Conservation (phyloP, 2,329 filamentous ascomycete species). For the Beauveria australis region DNA sequence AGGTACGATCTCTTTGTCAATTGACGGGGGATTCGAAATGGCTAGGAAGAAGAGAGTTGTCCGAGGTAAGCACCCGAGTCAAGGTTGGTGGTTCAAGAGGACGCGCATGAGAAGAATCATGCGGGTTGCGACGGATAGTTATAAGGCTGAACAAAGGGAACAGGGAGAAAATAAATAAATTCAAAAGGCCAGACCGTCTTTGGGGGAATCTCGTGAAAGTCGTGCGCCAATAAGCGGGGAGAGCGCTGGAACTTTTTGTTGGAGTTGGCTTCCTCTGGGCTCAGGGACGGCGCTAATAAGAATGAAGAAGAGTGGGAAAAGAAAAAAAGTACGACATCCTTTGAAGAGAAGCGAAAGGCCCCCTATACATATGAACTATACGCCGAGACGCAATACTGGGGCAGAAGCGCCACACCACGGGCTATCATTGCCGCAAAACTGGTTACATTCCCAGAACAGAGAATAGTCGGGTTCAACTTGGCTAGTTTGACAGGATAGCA, state of each 20-base stretch:
- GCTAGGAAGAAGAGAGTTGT: neutral
- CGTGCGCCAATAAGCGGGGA: slow-evolving; percentile 5
- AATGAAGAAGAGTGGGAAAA: neutral
- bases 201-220: neutral
- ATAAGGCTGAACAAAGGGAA: neutral
- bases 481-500: neutral
- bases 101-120: neutral
- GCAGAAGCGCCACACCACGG: slow-evolving; percentile 8
- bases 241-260: neutral
- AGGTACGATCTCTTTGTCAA: neutral
- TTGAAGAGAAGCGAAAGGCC: neutral
- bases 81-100: slow-evolving; percentile 4
- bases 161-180: neutral
- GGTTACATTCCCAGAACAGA: neutral
- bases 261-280: neutral
- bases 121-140: neutral
- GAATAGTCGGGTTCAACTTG: neutral
- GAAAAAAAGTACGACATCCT: neutral
- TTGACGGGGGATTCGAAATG: neutral
- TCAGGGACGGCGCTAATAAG: slow-evolving; percentile 1
- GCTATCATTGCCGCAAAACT: neutral
- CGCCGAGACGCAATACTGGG: slow-evolving; percentile 10
- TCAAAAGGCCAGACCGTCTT: neutral
- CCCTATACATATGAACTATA: slow-evolving; percentile 9
- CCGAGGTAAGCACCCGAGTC: slow-evolving; percentile 1